A percentile compares a stretch with the other conserved stretches of the same genome.
Evolutionary conservation across 2,329 filamentous ascomycete genomes (phyloP).

Genomic region (Pseudogymnoascus sp.): DNA sequence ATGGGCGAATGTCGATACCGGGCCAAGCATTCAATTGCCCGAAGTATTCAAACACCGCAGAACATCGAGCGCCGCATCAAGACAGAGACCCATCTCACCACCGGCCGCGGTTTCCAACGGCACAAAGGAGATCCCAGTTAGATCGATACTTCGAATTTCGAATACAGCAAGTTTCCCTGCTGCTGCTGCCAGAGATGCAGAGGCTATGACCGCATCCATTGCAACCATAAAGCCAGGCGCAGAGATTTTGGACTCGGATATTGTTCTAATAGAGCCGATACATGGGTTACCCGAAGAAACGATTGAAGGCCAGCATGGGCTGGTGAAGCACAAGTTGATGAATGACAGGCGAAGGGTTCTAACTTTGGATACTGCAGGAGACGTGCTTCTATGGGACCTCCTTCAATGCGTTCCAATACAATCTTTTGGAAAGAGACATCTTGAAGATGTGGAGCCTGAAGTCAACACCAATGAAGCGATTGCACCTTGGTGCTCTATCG

Average conservation of each 20-base stretch:
- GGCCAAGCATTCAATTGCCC: constrained; percentile 60
- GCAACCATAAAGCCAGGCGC: constrained; percentile 51
- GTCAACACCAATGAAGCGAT: constrained; percentile 85
- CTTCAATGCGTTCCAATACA: constrained; percentile 80
- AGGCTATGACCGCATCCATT: constrained; percentile 44
- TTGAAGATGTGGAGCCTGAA: constrained; percentile 83
- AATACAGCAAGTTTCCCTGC: constrained; percentile 73
- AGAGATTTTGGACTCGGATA: constrained; percentile 42
- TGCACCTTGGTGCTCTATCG: constrained; percentile 92
- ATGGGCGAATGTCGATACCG: constrained; percentile 74
- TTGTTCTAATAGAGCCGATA: constrained; percentile 52
- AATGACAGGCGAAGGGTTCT: constrained; percentile 86
- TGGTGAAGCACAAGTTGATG: constrained; percentile 87
- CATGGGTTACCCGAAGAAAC: constrained; percentile 66
- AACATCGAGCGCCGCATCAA: constrained; percentile 37
- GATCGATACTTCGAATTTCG: constrained; percentile 73
- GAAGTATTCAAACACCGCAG: constrained; percentile 45
- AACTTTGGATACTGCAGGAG: constrained; percentile 88
- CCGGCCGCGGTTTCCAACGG: constrained; percentile 28
- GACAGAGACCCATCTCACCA: constrained; percentile 32
- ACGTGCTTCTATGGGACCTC: constrained; percentile 92
- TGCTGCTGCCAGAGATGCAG: constrained; percentile 43
- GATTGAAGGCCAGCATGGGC: constrained; percentile 88
- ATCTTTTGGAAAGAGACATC: constrained; percentile 87
- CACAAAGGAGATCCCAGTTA: constrained; percentile 66